Base-by-base conservation (phyloP, 192 early-diverging fungal species). In the Radiomyces spectabilis region DNA sequence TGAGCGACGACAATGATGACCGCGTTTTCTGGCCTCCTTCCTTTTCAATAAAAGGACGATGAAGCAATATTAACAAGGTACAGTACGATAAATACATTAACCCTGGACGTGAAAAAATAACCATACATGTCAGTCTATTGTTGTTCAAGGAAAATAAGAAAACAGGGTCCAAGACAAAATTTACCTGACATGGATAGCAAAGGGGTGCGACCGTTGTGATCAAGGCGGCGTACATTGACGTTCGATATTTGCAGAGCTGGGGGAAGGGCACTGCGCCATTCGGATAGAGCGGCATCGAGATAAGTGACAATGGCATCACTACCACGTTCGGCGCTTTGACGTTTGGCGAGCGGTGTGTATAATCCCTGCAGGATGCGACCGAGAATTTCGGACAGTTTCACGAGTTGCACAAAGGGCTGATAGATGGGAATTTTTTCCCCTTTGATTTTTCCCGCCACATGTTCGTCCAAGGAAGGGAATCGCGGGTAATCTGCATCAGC, bases 31-130 rank as follows among this genome's bases (percentile, higher is more conserved):
- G 19, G 41, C 62, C 29, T 0, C 46, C 48, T 8, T 51, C 41
- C 10, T 50, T 41, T 53, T 49, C 67, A 68, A 70, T 74, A 47
- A 77, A 82, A 0, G 80, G 80, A 13, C 77, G 65, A 55, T 82
- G 80, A 19, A 82, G 50, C 16, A 82, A 41, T 26, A 73, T 77
- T 29, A 82, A 53, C 15, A 64, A 48, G 2, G 74, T 68, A 41
- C 78, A 74, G 61, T 79, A 82, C 16, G 68, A 53, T 4, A 77
- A 53, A 21, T 79, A 76, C 21, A 64, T 63, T 8, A 66, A 34
- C 2, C 64, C 61, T 63, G n/a, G n/a, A 44, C 5, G 45, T 21
- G 15, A 25, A 47, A 6, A 35, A 41, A 30, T 19, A 25, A 21
- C 5, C 8, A 13, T 3, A 37, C 40, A 5, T 37, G 8, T 29